A percentile compares a stretch with the other conserved stretches of the same genome.
phyloP scores from a whole-genome alignment of 768 basidiomycete species.

The Boletellus emodensis region DNA sequence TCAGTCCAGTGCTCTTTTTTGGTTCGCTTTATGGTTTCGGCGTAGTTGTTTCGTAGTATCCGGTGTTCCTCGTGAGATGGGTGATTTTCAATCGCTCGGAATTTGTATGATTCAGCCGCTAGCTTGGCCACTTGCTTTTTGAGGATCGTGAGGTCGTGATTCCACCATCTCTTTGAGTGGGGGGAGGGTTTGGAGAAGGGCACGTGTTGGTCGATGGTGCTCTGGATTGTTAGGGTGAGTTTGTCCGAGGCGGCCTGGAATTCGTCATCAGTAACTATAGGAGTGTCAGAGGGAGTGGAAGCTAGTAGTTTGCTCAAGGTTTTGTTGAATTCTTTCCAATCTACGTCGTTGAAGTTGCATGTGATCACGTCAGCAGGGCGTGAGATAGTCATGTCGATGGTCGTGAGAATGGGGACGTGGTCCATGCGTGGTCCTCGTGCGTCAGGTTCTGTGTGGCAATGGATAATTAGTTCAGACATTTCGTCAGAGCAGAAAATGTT shows the following conservation, averaged over 20 bases:
- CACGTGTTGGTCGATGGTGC: constrained; percentile 13
- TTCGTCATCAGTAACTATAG: not conserved
- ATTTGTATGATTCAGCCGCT: too few relatives aligned
- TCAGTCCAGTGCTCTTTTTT: not conserved
- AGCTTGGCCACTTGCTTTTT: constrained; percentile 8
- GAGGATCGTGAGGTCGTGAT: constrained; percentile 19
- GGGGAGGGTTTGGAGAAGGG: constrained; percentile 18
- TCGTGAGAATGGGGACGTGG: constrained; percentile 10
- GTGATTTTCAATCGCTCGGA: too few relatives aligned
- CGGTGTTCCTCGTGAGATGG: too few relatives aligned
- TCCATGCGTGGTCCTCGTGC: not conserved
- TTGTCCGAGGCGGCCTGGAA: constrained; percentile 3
- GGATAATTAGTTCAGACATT: rapidly evolving
- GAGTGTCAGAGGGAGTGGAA: not conserved
- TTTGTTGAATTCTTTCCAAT: constrained; percentile 8
- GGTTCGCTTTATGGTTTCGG: not conserved
- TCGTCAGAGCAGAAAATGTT: constrained; percentile 13
- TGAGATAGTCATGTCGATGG: not conserved
- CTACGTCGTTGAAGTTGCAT: constrained; percentile 3
- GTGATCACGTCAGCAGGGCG: rapidly evolving
- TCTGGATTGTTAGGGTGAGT: constrained; percentile 15
- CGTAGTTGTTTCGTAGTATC: too few relatives aligned
- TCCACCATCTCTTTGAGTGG: constrained; percentile 34
- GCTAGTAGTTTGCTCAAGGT: not conserved
- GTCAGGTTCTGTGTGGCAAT: not conserved